Evolutionary conservation across 1,284 basidiomycete genomes (phyloP).

Genomic region (Cryptococcus depauperatus): DNA sequence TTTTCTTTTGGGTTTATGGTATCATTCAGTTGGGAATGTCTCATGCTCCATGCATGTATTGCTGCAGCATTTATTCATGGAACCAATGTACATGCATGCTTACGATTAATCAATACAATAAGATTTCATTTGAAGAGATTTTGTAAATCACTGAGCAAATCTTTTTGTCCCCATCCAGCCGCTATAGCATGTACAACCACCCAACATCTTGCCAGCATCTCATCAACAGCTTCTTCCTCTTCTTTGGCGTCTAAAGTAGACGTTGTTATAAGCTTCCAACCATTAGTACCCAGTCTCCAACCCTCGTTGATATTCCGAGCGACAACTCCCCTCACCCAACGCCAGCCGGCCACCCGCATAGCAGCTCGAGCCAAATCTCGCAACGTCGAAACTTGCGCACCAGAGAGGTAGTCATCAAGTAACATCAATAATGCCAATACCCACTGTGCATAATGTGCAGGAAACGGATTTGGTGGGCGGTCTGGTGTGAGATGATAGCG

Average conservation of each 20-base stretch:
- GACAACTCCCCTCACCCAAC: slow-evolving; percentile 26
- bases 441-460: slow-evolving; percentile 62
- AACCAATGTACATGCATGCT: no score
- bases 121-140: slow-evolving; percentile 15
- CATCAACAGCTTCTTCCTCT: slow-evolving; percentile 21
- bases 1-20: no score
- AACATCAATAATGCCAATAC: slow-evolving; percentile 69
- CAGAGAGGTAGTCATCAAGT: slow-evolving; percentile 62
- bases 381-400: slow-evolving; percentile 68
- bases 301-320: slow-evolving; percentile 14
- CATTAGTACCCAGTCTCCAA: slow-evolving; percentile 7
- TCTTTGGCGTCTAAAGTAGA: slow-evolving; percentile 5
- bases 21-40: no score
- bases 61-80: no score
- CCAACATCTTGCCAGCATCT: slow-evolving; percentile 57
- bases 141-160: slow-evolving; percentile 73
- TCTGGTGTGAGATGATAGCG: neutral
- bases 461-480: slow-evolving; percentile 1
- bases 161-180: slow-evolving; percentile 74
- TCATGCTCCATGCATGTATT: no score
- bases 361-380: slow-evolving; percentile 70
- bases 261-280: slow-evolving; percentile 1
- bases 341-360: slow-evolving; percentile 51
- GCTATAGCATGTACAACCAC: slow-evolving; percentile 65
- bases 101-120: no score